Percentiles rank a stretch among this genome's conserved stretches.
Conservation (phyloP, 1,284 basidiomycete genomes). For the Fomitopsis schrenkii region DNA sequence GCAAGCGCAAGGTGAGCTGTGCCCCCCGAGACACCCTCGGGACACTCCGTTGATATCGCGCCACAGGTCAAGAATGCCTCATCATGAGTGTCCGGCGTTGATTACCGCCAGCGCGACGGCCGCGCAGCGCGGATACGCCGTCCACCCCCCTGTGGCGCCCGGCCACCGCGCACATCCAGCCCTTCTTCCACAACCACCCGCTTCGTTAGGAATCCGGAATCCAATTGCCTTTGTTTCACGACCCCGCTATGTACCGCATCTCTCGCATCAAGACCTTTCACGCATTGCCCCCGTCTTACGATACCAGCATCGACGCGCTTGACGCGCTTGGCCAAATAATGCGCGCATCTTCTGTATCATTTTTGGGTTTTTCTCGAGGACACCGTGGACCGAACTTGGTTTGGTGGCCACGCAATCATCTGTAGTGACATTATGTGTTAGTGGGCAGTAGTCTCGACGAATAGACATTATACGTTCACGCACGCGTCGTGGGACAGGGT, state of each 20-base stretch:
- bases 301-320: background rate
- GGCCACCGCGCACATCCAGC: background rate
- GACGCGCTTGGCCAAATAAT: background rate
- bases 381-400: background rate
- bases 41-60: background rate
- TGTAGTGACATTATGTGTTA: background rate
- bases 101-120: background rate
- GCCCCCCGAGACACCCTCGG: background rate
- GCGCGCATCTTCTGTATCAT: background rate
- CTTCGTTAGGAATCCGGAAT: background rate
- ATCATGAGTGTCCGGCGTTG: background rate
- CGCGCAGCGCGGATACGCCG: background rate
- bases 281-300: background rate
- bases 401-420: background rate
- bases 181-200: background rate
- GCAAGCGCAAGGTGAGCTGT: constrained; percentile 17
- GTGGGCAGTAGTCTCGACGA: background rate
- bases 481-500: background rate
- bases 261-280: background rate
- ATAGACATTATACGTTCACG: background rate
- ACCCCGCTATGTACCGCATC: background rate
- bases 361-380: background rate
- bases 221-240: background rate
- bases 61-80: background rate
- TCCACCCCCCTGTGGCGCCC: background rate